Conservation (phyloP, 345 rosid genomes). For the Gossypioides kirkii region DNA sequence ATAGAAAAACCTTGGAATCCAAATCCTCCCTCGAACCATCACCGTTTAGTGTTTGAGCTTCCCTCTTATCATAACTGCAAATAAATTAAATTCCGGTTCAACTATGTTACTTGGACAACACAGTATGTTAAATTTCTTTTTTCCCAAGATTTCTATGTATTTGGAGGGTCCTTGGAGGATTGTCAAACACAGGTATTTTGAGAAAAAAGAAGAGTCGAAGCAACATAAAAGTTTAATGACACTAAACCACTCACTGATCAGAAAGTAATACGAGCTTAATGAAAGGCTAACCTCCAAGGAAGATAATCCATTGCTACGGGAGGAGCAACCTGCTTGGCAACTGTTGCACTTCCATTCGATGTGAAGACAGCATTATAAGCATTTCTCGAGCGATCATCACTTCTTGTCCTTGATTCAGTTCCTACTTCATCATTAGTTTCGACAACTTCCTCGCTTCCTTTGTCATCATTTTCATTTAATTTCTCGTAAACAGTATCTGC, state of each 20-base stretch:
- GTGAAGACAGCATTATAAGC: slow-evolving; percentile 22
- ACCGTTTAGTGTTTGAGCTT: slow-evolving; percentile 20
- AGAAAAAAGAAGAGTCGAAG: not conserved
- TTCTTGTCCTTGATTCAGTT: slow-evolving; percentile 19
- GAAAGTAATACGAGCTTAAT: not conserved
- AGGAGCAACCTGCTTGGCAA: slow-evolving; percentile 26
- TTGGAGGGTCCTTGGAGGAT: not conserved
- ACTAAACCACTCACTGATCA: not conserved
- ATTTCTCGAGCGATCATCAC: slow-evolving; percentile 25
- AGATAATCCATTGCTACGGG: slow-evolving; percentile 23
- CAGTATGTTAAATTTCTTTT: not conserved
- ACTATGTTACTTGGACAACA: not conserved
- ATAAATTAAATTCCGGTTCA: slow-evolving; percentile 12
- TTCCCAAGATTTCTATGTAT: not conserved
- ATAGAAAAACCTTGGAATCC: slow-evolving; percentile 46
- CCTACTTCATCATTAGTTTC: slow-evolving; percentile 20
- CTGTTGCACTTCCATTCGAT: slow-evolving; percentile 32
- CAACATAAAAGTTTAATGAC: not conserved
- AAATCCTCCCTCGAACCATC: slow-evolving; percentile 33
- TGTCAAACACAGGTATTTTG: not conserved
- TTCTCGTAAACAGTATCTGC: slow-evolving; percentile 40
- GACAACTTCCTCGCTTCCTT: slow-evolving; percentile 24
- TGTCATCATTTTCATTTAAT: slow-evolving; percentile 23
- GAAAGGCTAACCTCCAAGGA: slow-evolving; percentile 38
- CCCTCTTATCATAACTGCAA: slow-evolving; percentile 33